Evolutionary conservation across 2,329 filamentous ascomycete species (phyloP).

Genomic region (Calonectria multiphialidica): DNA sequence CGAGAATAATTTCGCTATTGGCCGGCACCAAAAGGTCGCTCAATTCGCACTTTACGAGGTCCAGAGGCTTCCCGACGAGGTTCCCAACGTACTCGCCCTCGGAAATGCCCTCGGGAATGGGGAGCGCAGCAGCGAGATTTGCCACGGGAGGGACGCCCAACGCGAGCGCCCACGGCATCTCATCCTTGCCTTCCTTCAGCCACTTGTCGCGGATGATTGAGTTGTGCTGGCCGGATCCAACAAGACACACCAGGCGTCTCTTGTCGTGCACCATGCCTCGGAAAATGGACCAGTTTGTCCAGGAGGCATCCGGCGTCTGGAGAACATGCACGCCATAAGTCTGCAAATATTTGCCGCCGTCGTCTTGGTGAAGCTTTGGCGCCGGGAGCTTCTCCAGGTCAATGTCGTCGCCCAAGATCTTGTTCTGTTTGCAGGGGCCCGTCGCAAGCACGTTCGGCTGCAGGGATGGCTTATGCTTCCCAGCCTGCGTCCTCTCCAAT

Average conservation of each 20-base stretch:
- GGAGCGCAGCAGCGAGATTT: not conserved
- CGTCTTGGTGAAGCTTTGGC: conserved; percentile 56
- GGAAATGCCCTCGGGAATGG: conserved; percentile 47
- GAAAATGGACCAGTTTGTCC: conserved; percentile 61
- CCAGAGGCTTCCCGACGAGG: conserved; percentile 56
- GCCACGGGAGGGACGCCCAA: not conserved
- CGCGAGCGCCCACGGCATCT: conserved; percentile 19
- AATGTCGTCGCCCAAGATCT: conserved; percentile 10
- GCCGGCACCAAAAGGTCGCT: conserved; percentile 62
- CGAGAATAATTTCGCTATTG: conserved; percentile 62
- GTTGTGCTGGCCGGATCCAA: conserved; percentile 59
- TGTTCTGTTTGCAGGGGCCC: conserved; percentile 12
- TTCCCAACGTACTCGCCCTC: conserved; percentile 63
- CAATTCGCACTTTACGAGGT: conserved; percentile 63
- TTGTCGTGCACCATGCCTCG: conserved; percentile 60
- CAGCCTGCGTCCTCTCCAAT: conserved; percentile 1
- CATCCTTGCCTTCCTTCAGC: conserved; percentile 53
- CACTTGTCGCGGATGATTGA: conserved; percentile 51
- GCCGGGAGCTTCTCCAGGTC: conserved; percentile 42
- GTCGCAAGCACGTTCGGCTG: not conserved
- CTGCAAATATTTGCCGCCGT: conserved; percentile 64
- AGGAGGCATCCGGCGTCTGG: conserved; percentile 56
- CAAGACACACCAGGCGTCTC: conserved; percentile 54
- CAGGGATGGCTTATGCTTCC: not conserved
- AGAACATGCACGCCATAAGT: conserved; percentile 63